A percentile compares a stretch with the other conserved stretches of the same genome.
Evolutionary conservation across 2,329 filamentous ascomycete genomes (phyloP).

Genomic region (Aureobasidium sp.): DNA sequence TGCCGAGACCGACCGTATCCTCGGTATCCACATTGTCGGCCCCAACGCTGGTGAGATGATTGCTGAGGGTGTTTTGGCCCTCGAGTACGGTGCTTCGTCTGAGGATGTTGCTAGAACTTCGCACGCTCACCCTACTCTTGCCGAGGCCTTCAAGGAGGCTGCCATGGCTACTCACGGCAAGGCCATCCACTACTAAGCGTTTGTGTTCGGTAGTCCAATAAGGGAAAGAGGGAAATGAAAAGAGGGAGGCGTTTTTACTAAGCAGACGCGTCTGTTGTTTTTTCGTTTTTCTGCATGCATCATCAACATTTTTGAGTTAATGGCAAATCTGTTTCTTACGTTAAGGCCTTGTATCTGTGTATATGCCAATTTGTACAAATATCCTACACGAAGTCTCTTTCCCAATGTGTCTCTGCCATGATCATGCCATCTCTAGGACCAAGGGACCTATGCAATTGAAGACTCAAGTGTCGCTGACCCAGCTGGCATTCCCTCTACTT

Average conservation of each 20-base stretch:
- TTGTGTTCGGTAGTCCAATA: not conserved
- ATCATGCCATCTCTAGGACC: too few relatives aligned
- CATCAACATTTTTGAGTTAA: not conserved
- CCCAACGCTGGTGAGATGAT: constrained; percentile 99
- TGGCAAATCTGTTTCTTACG: not conserved
- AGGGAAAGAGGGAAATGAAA: not conserved
- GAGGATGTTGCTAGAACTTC: constrained; percentile 93
- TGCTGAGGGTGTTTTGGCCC: constrained; percentile 85
- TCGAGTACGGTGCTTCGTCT: constrained; percentile 92
- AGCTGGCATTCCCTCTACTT: too few relatives aligned
- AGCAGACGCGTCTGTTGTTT: not conserved
- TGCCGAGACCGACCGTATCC: constrained; percentile 88
- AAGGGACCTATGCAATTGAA: too few relatives aligned
- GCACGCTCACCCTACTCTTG: constrained; percentile 91
- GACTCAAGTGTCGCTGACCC: too few relatives aligned
- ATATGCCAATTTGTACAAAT: not conserved
- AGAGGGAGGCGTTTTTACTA: not conserved
- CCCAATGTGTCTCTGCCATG: too few relatives aligned
- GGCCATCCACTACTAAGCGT: constrained; percentile 80
- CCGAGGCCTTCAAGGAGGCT: constrained; percentile 99
- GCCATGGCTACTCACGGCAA: constrained; percentile 96
- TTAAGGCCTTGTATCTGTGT: not conserved
- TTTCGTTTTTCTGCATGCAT: not conserved
- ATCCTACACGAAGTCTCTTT: not conserved
- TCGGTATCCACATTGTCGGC: constrained; percentile 94